Base-by-base conservation (phyloP, 139 green algal species). In the Closterium sp. region DNA sequence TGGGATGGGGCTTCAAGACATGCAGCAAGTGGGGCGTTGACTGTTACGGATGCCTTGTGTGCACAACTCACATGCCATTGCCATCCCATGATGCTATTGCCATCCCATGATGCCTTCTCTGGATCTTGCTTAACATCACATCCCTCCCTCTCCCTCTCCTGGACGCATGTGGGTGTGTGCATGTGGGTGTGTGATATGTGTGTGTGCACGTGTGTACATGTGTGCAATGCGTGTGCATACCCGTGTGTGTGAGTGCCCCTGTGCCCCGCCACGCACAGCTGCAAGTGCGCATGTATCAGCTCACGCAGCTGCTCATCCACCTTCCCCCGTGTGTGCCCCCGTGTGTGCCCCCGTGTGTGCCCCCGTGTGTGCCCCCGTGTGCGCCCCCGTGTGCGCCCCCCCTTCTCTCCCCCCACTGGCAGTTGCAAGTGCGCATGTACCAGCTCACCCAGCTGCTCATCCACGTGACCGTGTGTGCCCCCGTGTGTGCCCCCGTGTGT, bases 91-190 rank as follows among this genome's bases (percentile, higher is more conserved):
- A 88, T 31, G 29, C 30, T 7, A 13, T 88, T 19, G 11, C 86
- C 31, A 88, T 88, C 31, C 3, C 38, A 89, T 91, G 88, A 86
- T 91, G 28, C 30, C 28, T 31, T 50, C 30, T 89, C 11, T 91
- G 29, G 11, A 31, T 31, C 30, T 13, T 91, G 88, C 88, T 84
- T 45, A 30, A 91, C 13, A 27, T 70, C 45, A 70, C 45, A 70
- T 19, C 45, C 45, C 45, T 70, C 45, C 45, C 45, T 19, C 45
- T 17, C 11, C 45, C 45, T 19, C 45, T 70, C 45, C 45, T 70
- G 45, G 1, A 70, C 11, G 45, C 45, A 70, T 70, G 45, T 70
- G 45, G 10, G 45, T 70, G 45, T 70, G 45, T 70, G 45, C 45
- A 70, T 70, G 6, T 70, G 45, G 45, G 45, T 70, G 45, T 19